A percentile compares a stretch with the other conserved stretches of the same genome.
Evolutionary conservation across 306 rosid genomes (phyloP).

Genomic region (Lathyrus sativus): DNA sequence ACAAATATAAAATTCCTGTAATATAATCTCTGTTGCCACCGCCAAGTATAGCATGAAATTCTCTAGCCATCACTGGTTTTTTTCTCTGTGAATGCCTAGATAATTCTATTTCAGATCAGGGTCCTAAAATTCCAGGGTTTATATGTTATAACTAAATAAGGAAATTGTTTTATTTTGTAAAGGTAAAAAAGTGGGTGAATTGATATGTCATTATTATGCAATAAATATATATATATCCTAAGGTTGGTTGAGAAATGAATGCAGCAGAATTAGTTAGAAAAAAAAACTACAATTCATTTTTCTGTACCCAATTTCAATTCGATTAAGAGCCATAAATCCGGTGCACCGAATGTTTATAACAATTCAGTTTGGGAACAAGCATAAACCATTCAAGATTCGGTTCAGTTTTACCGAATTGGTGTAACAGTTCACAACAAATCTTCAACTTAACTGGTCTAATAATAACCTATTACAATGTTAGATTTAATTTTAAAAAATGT

Average conservation of each 20-base stretch:
- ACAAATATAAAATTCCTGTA: constrained; percentile 13
- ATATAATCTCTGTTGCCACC: constrained; percentile 7
- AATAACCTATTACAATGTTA: too few relatives aligned
- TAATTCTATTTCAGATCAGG: background rate
- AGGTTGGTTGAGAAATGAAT: constrained; percentile 3
- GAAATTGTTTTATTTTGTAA: background rate
- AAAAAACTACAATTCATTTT: too few relatives aligned
- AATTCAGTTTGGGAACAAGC: too few relatives aligned
- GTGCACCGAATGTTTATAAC: too few relatives aligned
- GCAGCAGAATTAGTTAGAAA: background rate
- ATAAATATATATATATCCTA: background rate
- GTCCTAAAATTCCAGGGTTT: background rate
- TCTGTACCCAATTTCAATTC: too few relatives aligned
- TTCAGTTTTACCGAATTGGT: too few relatives aligned
- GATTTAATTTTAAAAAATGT: too few relatives aligned
- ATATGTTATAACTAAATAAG: background rate
- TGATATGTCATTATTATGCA: background rate
- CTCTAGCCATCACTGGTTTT: constrained; percentile 34
- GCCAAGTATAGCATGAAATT: background rate
- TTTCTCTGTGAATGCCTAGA: too few relatives aligned
- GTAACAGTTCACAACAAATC: too few relatives aligned
- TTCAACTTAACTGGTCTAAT: too few relatives aligned
- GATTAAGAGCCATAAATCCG: too few relatives aligned
- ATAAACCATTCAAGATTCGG: too few relatives aligned
- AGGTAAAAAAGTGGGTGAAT: background rate